Percentiles rank a stretch among this genome's conserved stretches.
Conservation (phyloP, 345 rosid species). For the Reutealis trisperma region DNA sequence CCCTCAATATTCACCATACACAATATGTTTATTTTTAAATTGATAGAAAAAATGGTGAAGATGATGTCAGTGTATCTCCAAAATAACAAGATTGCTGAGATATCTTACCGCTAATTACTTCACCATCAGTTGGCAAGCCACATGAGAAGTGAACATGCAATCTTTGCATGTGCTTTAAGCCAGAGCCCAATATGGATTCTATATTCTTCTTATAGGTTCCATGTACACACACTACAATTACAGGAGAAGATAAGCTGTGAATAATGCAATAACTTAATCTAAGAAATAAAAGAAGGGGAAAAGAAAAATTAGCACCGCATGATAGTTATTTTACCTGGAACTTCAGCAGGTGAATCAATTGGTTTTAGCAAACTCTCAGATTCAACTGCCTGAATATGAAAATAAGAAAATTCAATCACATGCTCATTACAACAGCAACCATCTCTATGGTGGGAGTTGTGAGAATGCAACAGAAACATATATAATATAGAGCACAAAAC, state of each 20-base stretch:
- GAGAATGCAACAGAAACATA: background rate
- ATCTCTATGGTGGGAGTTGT: background rate
- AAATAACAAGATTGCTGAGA: background rate
- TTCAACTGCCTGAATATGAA: conserved; percentile 58
- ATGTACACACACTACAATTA: conserved; percentile 74
- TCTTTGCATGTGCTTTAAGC: conserved; percentile 82
- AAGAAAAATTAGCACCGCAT: background rate
- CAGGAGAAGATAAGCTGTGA: background rate
- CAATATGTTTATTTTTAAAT: background rate
- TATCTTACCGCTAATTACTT: conserved; percentile 77
- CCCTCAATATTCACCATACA: background rate
- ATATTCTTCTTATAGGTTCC: conserved; percentile 78
- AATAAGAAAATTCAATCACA: background rate
- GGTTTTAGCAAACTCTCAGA: conserved; percentile 74
- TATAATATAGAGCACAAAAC: background rate
- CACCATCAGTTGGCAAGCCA: conserved; percentile 81
- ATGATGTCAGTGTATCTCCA: background rate
- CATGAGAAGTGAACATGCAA: conserved; percentile 84
- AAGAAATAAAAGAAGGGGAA: background rate
- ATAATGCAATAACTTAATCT: background rate
- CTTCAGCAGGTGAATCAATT: conserved; percentile 71
- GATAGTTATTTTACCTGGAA: conserved; percentile 43
- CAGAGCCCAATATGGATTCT: conserved; percentile 71
- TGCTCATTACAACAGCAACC: background rate
- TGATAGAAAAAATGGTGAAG: background rate